A percentile compares a stretch with the other conserved stretches of the same genome.
These are phyloP conservation scores for Coelastrella sp. DNA, from an alignment of 139 green algal genomes.

Conservation along the genomic window DNA sequence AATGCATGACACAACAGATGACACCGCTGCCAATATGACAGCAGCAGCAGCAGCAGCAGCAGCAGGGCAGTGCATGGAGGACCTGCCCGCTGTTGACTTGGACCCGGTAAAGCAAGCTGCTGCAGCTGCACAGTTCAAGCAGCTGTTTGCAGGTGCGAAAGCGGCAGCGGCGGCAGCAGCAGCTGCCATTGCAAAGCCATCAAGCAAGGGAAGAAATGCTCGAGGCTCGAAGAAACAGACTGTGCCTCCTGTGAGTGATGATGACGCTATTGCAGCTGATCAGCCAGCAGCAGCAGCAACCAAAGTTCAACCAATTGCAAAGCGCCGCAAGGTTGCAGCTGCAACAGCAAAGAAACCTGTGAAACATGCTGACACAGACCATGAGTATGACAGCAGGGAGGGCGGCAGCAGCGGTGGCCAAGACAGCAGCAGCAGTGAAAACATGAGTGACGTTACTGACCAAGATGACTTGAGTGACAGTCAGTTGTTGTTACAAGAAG, in stretches of 20 bases:
- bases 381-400: not conserved
- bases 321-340: not conserved
- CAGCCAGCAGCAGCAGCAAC: not conserved
- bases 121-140: conserved; percentile 28
- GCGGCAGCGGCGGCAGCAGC: not conserved
- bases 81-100: too few relatives aligned
- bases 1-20: not conserved
- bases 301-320: too few relatives aligned
- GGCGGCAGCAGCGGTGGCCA: conserved; percentile 29
- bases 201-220: not conserved
- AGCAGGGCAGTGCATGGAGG: conserved; percentile 4
- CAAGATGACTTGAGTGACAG: too few relatives aligned
- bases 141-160: conserved; percentile 5
- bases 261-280: not conserved
- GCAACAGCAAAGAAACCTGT: too few relatives aligned
- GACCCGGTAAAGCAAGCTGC: conserved; percentile 7
- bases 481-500: too few relatives aligned
- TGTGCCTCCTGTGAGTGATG: conserved; percentile 6
- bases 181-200: not conserved
- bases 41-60: not conserved
- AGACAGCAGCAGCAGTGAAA: conserved; percentile 3
- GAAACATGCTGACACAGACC: not conserved
- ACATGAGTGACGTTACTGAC: not conserved
- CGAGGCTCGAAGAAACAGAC: not conserved
- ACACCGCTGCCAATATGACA: not conserved